phyloP scores from a whole-genome alignment of 192 early-diverging fungal species.

The Funneliformis geosporum region DNA sequence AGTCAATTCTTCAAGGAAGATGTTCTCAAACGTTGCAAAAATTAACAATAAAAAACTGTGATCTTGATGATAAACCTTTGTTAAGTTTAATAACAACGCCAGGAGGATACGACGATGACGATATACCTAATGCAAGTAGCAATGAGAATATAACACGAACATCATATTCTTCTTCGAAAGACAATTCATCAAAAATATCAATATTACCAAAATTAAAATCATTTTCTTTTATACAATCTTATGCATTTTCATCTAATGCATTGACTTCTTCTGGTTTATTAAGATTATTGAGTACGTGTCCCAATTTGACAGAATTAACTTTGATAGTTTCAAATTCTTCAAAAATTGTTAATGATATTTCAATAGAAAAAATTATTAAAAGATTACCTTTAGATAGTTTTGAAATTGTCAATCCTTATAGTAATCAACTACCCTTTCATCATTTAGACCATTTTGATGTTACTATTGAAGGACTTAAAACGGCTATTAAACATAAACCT shows the following conservation, averaged over 20 bases:
- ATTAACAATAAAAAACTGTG: conserved; percentile 6
- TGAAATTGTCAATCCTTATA: not conserved
- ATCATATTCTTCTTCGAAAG: not conserved
- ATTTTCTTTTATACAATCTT: not conserved
- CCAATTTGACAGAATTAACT: not conserved
- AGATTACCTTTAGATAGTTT: not conserved
- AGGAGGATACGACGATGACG: not conserved
- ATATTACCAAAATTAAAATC: conserved; percentile 8
- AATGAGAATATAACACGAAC: not conserved
- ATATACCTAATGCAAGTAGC: not conserved
- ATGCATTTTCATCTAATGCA: not conserved
- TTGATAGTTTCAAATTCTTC: not conserved
- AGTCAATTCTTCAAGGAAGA: not conserved
- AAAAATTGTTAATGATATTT: not conserved
- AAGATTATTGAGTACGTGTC: not conserved
- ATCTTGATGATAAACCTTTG: conserved; percentile 6
- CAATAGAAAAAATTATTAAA: not conserved
- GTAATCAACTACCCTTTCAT: conserved; percentile 2
- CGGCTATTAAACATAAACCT: not conserved
- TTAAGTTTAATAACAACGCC: not conserved
- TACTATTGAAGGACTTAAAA: conserved; percentile 2
- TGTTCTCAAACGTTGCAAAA: not conserved
- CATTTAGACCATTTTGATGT: not conserved
- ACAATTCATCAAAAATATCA: not conserved
- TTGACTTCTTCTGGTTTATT: conserved; percentile 1